Conservation (phyloP, 108 stramenopile genomes). For the Skeletonema costatum region DNA sequence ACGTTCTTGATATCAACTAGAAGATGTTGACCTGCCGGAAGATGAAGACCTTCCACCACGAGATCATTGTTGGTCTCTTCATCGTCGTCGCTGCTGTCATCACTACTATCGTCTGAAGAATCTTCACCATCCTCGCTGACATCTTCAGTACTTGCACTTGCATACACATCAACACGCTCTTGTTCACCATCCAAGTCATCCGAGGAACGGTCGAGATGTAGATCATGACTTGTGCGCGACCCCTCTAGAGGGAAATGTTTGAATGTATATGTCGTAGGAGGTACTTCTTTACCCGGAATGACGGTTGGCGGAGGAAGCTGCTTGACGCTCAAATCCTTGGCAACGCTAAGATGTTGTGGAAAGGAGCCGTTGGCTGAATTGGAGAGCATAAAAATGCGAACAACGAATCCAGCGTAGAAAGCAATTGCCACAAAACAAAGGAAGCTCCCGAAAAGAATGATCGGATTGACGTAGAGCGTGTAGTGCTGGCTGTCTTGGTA, state of each 20-base stretch:
- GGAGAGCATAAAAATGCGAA: background rate
- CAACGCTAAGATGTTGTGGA: background rate
- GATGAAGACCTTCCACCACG: constrained; percentile 35
- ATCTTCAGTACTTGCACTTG: too few relatives aligned
- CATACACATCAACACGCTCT: background rate
- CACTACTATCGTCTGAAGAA: background rate
- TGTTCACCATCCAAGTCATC: constrained; percentile 1
- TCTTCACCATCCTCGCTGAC: too few relatives aligned
- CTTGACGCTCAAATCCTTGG: background rate
- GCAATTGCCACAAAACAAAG: background rate
- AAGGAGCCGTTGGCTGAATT: background rate
- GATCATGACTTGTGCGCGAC: constrained; percentile 3
- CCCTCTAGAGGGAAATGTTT: constrained; percentile 53
- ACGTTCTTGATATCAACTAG: constrained; percentile 72
- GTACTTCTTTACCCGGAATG: constrained; percentile 5
- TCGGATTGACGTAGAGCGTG: background rate
- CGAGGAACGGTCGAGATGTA: background rate
- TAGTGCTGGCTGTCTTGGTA: background rate
- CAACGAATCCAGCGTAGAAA: background rate
- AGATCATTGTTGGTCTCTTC: background rate
- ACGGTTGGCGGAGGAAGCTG: constrained; percentile 38
- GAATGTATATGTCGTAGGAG: constrained; percentile 57
- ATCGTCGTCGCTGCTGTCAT: background rate
- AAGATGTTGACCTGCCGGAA: constrained; percentile 75
- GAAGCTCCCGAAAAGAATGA: background rate